phyloP scores from a whole-genome alignment of 495 filamentous ascomycete species.

The Bathelium albidoporum region DNA sequence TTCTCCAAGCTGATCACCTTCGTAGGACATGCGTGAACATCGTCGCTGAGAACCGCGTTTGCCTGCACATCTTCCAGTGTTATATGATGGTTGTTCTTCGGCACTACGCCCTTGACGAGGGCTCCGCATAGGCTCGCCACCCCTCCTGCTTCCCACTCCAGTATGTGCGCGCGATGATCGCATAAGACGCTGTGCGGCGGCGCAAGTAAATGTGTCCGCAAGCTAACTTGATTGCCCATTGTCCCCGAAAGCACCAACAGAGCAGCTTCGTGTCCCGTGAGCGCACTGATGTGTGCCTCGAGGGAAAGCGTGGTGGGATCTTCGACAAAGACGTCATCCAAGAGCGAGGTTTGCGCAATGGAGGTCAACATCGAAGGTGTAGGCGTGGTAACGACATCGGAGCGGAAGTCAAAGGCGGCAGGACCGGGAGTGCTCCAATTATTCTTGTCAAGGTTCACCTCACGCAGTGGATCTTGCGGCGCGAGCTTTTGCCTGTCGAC shows the following conservation, averaged over 20 bases:
- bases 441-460: conserved; percentile 14
- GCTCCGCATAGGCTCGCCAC: conserved; percentile 51
- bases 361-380: conserved; percentile 68
- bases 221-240: conserved; percentile 75
- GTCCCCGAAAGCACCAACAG: conserved; percentile 80
- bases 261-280: conserved; percentile 62
- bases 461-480: neutral
- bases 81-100: conserved; percentile 58
- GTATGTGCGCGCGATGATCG: conserved; percentile 57
- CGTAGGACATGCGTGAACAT: conserved; percentile 60
- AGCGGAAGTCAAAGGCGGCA: conserved; percentile 54
- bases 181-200: conserved; percentile 63
- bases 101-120: conserved; percentile 45
- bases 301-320: conserved; percentile 69
- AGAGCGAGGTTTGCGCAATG: conserved; percentile 41
- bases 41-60: conserved; percentile 39
- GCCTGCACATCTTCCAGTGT: conserved; percentile 66
- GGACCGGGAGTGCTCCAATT: conserved; percentile 52
- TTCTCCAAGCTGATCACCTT: conserved; percentile 77
- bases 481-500: neutral
- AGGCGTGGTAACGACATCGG: conserved; percentile 80
- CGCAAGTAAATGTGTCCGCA: conserved; percentile 56
- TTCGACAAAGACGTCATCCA: conserved; percentile 76
- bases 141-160: conserved; percentile 65
- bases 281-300: conserved; percentile 52